Percentiles rank a stretch among this genome's conserved stretches.
Conservation (phyloP, 345 rosid species). For the Passiflora organensis region DNA sequence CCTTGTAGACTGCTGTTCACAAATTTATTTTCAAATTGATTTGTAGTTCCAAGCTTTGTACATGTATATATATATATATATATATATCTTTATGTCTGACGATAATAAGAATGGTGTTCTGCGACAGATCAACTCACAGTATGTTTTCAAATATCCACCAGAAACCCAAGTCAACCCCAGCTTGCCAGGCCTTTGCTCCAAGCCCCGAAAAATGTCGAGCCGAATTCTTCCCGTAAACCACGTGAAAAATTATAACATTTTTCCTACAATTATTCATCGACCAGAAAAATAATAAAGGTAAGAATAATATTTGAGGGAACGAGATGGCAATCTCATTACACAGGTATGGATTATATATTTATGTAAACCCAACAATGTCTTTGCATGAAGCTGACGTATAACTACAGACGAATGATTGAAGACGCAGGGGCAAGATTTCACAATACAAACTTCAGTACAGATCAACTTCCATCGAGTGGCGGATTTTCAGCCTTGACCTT, state of each 20-base stretch:
- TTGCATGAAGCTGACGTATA: conserved; percentile 2
- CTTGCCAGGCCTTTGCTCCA: not conserved
- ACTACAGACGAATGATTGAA: conserved; percentile 2
- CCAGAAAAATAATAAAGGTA: not conserved
- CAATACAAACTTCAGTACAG: conserved; percentile 5
- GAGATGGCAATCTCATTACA: not conserved
- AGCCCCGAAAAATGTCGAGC: not conserved
- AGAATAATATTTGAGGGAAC: too few relatives aligned
- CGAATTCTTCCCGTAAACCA: not conserved
- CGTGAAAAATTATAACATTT: not conserved
- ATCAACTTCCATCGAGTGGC: too few relatives aligned
- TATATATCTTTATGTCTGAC: conserved; percentile 7
- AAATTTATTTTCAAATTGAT: too few relatives aligned
- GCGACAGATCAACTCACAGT: too few relatives aligned
- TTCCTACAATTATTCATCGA: not conserved
- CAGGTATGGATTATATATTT: not conserved
- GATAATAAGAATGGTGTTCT: not conserved
- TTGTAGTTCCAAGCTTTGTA: not conserved
- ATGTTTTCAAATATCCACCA: too few relatives aligned
- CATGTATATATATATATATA: not conserved
- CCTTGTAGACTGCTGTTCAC: too few relatives aligned
- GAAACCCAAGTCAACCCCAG: too few relatives aligned
- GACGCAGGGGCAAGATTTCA: not conserved
- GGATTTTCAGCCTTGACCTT: too few relatives aligned
- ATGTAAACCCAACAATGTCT: not conserved